phyloP scores from a whole-genome alignment of 345 rosid genomes.

The Geranium brycei region DNA sequence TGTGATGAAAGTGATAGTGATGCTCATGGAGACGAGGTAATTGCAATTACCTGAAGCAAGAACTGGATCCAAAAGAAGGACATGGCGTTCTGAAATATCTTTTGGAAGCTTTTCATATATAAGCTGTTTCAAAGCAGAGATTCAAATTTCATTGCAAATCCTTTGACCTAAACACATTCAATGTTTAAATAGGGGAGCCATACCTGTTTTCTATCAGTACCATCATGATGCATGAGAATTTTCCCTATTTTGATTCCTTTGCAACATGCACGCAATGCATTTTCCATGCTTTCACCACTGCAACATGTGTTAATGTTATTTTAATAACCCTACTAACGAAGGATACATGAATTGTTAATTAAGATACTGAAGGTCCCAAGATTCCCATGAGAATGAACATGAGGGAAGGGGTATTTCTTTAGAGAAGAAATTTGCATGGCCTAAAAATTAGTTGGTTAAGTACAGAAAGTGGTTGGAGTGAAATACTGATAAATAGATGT shows the following conservation, averaged over 20 bases:
- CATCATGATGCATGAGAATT: slow-evolving; percentile 89
- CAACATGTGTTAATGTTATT: slow-evolving; percentile 5
- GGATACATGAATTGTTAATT: background rate
- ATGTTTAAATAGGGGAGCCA: background rate
- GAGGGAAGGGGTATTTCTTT: no score
- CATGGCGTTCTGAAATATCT: slow-evolving; percentile 91
- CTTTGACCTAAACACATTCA: background rate
- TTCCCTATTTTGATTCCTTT: slow-evolving; percentile 98
- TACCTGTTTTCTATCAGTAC: slow-evolving; percentile 91
- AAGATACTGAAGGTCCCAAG: no score
- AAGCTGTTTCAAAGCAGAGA: slow-evolving; percentile 36
- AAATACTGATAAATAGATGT: background rate
- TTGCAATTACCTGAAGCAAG: slow-evolving; percentile 68
- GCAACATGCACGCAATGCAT: slow-evolving; percentile 92
- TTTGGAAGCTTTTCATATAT: slow-evolving; percentile 95
- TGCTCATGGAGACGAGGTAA: background rate
- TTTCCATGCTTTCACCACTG: slow-evolving; percentile 99
- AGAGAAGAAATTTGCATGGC: background rate
- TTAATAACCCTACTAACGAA: background rate
- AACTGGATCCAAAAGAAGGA: slow-evolving; percentile 89
- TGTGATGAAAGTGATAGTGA: background rate
- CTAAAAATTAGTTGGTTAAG: background rate
- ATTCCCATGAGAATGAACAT: no score
- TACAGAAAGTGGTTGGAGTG: background rate
- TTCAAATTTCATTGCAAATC: slow-evolving; percentile 1